Evolutionary conservation across 495 filamentous ascomycete species (phyloP).

Genomic region (Antarctomyces pellizariae): DNA sequence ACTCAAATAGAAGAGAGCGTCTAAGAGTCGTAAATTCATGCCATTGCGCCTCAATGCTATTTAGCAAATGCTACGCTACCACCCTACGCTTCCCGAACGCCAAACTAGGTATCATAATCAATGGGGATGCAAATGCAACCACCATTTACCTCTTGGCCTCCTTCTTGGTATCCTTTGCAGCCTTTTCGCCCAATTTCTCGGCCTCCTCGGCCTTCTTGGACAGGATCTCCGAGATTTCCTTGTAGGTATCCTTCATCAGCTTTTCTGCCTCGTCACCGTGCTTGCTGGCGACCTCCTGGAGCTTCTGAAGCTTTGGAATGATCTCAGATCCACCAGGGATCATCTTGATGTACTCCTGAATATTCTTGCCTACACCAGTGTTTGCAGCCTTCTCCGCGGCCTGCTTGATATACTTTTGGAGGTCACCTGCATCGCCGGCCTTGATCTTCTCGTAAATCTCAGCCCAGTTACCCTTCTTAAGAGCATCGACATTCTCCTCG

Average conservation of each 20-base stretch:
- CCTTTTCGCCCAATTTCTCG: conserved; percentile 18
- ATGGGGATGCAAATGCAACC: no score
- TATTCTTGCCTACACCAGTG: conserved; percentile 13
- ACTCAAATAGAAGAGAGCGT: no score
- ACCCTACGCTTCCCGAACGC: no score
- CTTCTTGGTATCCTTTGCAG: conserved; percentile 11
- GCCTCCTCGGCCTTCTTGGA: conserved; percentile 19
- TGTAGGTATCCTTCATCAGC: conserved; percentile 32
- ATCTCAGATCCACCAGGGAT: conserved; percentile 30
- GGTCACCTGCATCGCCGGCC: conserved; percentile 26
- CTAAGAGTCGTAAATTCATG: no score
- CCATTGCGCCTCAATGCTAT: no score
- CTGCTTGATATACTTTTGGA: conserved; percentile 34
- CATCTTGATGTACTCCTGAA: conserved; percentile 26
- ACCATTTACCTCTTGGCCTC: conserved; percentile 7
- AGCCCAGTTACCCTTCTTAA: conserved; percentile 33
- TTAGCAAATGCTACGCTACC: no score
- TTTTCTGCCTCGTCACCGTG: conserved; percentile 35
- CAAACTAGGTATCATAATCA: no score
- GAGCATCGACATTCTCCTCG: conserved; percentile 30
- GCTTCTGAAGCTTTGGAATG: conserved; percentile 26
- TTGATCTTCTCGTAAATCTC: conserved; percentile 30
- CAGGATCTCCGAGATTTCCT: conserved; percentile 24
- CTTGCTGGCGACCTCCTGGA: conserved; percentile 29
- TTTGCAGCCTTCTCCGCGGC: conserved; percentile 28